Evolutionary conservation across 1,284 basidiomycete genomes (phyloP), one percentile per base, ranked within the genome.

Genomic region (Ceratobasidium sp.): DNA sequence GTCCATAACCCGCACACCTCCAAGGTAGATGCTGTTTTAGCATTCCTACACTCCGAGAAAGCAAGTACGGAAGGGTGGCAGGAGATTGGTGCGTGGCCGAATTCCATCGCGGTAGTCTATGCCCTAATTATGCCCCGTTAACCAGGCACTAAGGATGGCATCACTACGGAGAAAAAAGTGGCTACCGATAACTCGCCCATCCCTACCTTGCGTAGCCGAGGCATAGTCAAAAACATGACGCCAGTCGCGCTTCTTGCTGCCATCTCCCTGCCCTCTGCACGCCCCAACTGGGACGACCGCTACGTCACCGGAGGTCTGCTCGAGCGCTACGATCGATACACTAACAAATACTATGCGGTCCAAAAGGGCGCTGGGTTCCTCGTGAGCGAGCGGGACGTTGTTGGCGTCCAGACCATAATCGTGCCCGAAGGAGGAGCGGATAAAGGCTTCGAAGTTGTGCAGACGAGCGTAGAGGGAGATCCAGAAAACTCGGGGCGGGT

Each of bases 121-220:
- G 38, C 10, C 38, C 38, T 41, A 41, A 5, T 41, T 10, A 41
- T 30, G 20, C 18, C 66, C 6, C 14, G 16, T 50, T 50, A 14
- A 4, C 8, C 60, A 80, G 79, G 60, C 48, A 76, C 67, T 30
- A 78, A 80, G 71, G 77, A 78, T 20, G 79, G 77, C 12, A 78
- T 81, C 59, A 52, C 70, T n/a, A 73, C 78, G 41, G 79, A 81
- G 73, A 81, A 81, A 73, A 81, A 81, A 55, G 44, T 18, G 33
- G 48, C 77, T 30, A 59, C 70, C 20, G 79, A 77, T 23, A 77
- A 79, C 33, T 81, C 80, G 18, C 66, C 76, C n/a, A 73, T 81
- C 57, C 80, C 80, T 7, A 52, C 78, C 55, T 78, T 81, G 8
- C 55, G 80, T 1, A 78, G 80, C 1, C 76, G 48, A 18, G 79